A percentile compares a stretch with the other conserved stretches of the same genome.
Conservation (phyloP, 106 monocot species). For the Dendrobium chrysotoxum region DNA sequence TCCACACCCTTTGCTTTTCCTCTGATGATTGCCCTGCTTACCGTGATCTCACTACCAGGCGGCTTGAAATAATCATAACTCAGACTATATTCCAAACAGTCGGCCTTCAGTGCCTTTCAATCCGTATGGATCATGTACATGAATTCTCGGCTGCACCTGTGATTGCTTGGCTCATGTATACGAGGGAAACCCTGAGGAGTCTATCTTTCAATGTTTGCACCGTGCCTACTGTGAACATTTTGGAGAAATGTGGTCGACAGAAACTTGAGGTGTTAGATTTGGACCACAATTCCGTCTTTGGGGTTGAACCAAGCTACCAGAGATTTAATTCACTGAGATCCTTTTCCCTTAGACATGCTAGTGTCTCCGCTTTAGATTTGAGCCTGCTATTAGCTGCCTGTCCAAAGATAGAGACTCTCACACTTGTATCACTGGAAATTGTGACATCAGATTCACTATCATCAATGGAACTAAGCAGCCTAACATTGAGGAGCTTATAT, state of each 20-base stretch:
- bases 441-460: slow-evolving; percentile 79
- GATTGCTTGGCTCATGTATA: slow-evolving; percentile 98
- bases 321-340: slow-evolving; percentile 72
- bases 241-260: slow-evolving; percentile 83
- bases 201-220: slow-evolving; percentile 75
- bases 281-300: slow-evolving; percentile 72
- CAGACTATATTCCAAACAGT: slow-evolving; percentile 90
- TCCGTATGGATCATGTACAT: slow-evolving; percentile 67
- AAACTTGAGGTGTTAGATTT: slow-evolving; percentile 77
- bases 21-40: slow-evolving; percentile 66
- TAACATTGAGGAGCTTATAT: slow-evolving; percentile 67
- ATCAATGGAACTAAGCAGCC: slow-evolving; percentile 67
- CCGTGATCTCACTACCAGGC: slow-evolving; percentile 51
- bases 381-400: slow-evolving; percentile 66
- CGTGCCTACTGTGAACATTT: slow-evolving; percentile 66
- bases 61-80: slow-evolving; percentile 89
- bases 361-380: slow-evolving; percentile 82
- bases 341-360: slow-evolving; percentile 66
- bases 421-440: slow-evolving; percentile 68
- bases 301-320: slow-evolving; percentile 81
- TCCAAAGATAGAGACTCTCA: slow-evolving; percentile 73
- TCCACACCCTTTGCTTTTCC: slow-evolving; percentile 63
- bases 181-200: slow-evolving; percentile 71
- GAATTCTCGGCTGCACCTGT: slow-evolving; percentile 92
- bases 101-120: slow-evolving; percentile 67